Evolutionary conservation across 2,329 filamentous ascomycete species (phyloP).

Genomic region (Spiromastix sp.): DNA sequence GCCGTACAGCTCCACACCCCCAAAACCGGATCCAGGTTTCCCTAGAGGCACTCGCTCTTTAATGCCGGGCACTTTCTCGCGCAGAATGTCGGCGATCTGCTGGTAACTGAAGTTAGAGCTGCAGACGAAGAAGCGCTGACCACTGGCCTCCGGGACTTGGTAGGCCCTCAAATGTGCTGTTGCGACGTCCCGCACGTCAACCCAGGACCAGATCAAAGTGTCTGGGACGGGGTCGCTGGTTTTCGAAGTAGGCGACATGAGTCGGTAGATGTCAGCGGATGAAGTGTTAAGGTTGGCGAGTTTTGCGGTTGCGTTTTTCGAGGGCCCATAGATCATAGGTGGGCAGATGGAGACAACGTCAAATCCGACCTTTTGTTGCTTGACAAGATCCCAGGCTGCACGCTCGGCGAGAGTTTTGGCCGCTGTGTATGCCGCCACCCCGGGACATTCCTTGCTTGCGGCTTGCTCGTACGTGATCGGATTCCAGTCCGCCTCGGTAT

Average conservation of each 20-base stretch:
- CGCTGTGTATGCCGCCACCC: slow-evolving; percentile 31
- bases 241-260: slow-evolving; percentile 51
- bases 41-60: slow-evolving; percentile 30
- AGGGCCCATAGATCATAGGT: slow-evolving; percentile 53
- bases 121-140: slow-evolving; percentile 36
- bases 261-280: slow-evolving; percentile 54
- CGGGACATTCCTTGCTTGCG: slow-evolving; percentile 18
- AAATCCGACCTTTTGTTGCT: slow-evolving; percentile 47
- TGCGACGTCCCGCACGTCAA: slow-evolving; percentile 41
- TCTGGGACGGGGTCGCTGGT: slow-evolving; percentile 47
- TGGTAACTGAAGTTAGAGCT: slow-evolving; percentile 33
- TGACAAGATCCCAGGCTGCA: slow-evolving; percentile 55
- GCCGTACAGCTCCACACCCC: slow-evolving; percentile 18
- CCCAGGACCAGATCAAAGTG: slow-evolving; percentile 43
- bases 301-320: slow-evolving; percentile 53
- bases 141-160: slow-evolving; percentile 35
- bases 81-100: slow-evolving; percentile 31
- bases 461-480: slow-evolving; percentile 34
- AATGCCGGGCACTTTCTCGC: slow-evolving; percentile 33
- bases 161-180: slow-evolving; percentile 38
- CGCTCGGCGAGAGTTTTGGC: slow-evolving; percentile 47
- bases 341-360: slow-evolving; percentile 50
- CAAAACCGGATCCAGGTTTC: slow-evolving; percentile 19
- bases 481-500: slow-evolving; percentile 37
- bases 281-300: slow-evolving; percentile 61